A percentile compares a stretch with the other conserved stretches of the same genome.
Evolutionary conservation across 495 filamentous ascomycete species (phyloP).

Genomic region (Aspergillus biplanus): DNA sequence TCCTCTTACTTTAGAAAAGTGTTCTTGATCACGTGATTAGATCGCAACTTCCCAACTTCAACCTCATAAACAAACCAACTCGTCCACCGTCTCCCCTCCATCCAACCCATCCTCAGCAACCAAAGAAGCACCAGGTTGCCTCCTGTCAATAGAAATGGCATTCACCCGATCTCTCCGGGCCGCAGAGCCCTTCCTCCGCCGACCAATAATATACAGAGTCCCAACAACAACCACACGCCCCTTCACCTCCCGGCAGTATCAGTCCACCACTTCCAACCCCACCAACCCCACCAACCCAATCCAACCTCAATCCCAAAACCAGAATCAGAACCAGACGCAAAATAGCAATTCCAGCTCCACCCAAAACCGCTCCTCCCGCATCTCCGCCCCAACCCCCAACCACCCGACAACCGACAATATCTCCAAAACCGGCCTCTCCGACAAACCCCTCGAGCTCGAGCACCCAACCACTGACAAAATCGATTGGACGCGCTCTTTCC

Average conservation of each 20-base stretch:
- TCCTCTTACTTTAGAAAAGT: not conserved
- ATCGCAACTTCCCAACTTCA: conserved; percentile 9
- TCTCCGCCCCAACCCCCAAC: conserved; percentile 35
- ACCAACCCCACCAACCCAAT: conserved; percentile 9
- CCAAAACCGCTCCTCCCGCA: conserved; percentile 26
- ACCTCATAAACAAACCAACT: conserved; percentile 12
- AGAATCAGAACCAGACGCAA: no score
- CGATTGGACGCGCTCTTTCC: conserved; percentile 93
- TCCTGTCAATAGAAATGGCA: conserved; percentile 4
- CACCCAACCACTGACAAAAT: conserved; percentile 55
- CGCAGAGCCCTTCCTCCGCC: conserved; percentile 16
- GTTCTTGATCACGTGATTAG: conserved; percentile 22
- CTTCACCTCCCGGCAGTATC: not conserved
- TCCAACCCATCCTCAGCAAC: not conserved
- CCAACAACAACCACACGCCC: conserved; percentile 15
- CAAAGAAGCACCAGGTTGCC: not conserved
- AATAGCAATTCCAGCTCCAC: not conserved
- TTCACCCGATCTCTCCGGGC: conserved; percentile 19
- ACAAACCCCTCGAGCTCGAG: conserved; percentile 53
- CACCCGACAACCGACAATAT: conserved; percentile 50
- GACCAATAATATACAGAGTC: conserved; percentile 21
- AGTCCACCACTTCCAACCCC: conserved; percentile 2
- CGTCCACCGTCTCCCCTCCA: conserved; percentile 14
- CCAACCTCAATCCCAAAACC: conserved; percentile 20
- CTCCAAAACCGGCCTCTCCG: conserved; percentile 55